Percentiles rank a stretch among this genome's conserved stretches.
Evolutionary conservation across 2,329 filamentous ascomycete species (phyloP).

Genomic region (Sordariomycetes sp.): DNA sequence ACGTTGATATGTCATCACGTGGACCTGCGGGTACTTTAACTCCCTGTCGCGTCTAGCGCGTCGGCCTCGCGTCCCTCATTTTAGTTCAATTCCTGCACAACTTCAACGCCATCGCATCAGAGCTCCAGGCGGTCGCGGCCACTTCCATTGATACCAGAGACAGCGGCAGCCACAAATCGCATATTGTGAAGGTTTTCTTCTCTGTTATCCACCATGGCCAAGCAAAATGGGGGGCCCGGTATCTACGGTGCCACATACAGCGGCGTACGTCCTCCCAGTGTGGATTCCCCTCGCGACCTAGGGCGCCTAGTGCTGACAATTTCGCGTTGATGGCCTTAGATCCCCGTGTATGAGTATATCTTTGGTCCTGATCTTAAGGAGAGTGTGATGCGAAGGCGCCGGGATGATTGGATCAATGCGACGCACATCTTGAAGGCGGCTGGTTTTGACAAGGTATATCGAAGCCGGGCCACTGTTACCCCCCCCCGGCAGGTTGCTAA

Average conservation of each 20-base stretch:
- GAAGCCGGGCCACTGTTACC: neutral
- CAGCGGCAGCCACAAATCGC: neutral
- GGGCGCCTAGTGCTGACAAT: neutral
- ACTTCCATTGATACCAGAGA: neutral
- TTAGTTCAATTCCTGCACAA: slow-evolving; percentile 2
- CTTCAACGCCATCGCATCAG: neutral
- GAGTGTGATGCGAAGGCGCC: slow-evolving; percentile 90
- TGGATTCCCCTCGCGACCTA: neutral
- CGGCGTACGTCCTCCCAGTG: slow-evolving; percentile 35
- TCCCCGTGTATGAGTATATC: slow-evolving; percentile 90
- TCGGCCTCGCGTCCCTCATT: slow-evolving; percentile 3
- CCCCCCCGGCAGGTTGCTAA: neutral
- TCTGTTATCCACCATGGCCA: slow-evolving; percentile 26
- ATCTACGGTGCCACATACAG: slow-evolving; percentile 59
- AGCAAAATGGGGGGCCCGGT: slow-evolving; percentile 28
- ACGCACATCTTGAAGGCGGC: slow-evolving; percentile 96
- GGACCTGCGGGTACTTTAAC: no score
- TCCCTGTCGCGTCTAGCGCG: slow-evolving; percentile 3
- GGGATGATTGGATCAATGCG: slow-evolving; percentile 98
- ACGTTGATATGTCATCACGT: no score
- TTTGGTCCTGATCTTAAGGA: slow-evolving; percentile 64
- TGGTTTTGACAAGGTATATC: slow-evolving; percentile 67
- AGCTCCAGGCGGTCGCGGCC: neutral
- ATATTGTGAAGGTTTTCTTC: neutral
- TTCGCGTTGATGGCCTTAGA: slow-evolving; percentile 33